A percentile compares a stretch with the other conserved stretches of the same genome.
These are phyloP conservation scores for Suillus lakei DNA, from an alignment of 768 basidiomycete species.

Conservation along the genomic window DNA sequence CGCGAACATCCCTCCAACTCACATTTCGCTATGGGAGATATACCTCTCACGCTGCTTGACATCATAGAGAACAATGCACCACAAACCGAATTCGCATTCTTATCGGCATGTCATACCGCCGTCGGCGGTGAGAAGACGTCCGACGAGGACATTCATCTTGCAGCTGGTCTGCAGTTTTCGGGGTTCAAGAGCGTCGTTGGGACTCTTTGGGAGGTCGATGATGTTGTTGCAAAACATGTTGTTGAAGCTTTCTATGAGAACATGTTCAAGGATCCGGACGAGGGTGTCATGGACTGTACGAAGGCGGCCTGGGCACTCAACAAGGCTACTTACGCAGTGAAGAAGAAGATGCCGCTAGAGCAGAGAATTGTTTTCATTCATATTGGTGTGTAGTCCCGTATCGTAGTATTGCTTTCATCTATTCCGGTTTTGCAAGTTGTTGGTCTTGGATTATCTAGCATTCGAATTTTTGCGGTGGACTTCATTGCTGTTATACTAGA, in stretches of 20 bases:
- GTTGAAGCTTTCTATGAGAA: constrained; percentile 14
- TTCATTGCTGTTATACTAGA: background rate
- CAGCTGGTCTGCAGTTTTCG: constrained; percentile 28
- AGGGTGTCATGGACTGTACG: constrained; percentile 9
- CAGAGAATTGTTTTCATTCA: constrained; percentile 19
- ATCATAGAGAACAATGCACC: constrained; percentile 16
- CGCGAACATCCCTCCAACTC: constrained; percentile 20
- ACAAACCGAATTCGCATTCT: constrained; percentile 15
- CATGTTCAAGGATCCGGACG: constrained; percentile 9
- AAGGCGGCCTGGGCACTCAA: constrained; percentile 15
- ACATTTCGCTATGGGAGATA: constrained; percentile 10
- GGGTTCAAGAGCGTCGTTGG: constrained; percentile 30
- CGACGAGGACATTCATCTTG: constrained; percentile 29
- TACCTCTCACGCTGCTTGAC: constrained; percentile 8
- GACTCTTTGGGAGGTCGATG: constrained; percentile 28
- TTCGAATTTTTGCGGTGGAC: background rate
- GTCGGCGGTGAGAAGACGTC: constrained; percentile 19
- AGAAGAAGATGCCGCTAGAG: constrained; percentile 10
- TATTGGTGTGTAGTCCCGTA: constrained; percentile 8
- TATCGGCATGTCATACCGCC: constrained; percentile 32
- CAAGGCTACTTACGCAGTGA: constrained; percentile 8
- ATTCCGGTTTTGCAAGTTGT: background rate
- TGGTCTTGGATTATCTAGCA: background rate
- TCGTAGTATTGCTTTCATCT: background rate
- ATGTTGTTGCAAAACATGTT: constrained; percentile 10